Base-by-base conservation (phyloP, 805 yeast species). In the Monosporozyma aerobia region DNA sequence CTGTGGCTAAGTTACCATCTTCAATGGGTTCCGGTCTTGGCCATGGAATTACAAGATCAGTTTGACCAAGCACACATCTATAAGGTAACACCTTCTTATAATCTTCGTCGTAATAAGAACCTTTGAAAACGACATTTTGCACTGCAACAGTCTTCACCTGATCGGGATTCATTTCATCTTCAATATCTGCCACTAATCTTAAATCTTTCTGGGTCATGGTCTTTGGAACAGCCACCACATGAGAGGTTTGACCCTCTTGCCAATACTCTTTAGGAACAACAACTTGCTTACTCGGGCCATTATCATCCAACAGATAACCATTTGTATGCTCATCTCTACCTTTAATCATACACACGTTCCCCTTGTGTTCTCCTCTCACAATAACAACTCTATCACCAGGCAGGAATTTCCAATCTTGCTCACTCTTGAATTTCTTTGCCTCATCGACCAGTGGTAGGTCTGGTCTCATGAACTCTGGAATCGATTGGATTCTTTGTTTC, bases 21-120 rank as follows among this genome's bases (percentile, higher is more conserved):
- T 78, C 79, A 23, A 67, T 66, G 5, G 56, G 57, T 35, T 75
- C 81, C 1, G 94, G 90, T 59, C 79, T 77, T 40, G 97, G 97
- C 95, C 96, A 92, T 51, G 97, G 97, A 49, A 90, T 82, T 25
- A 82, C 79, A 51, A 88, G 72, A 50, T 81, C 77, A 44, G 78
- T 80, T 60, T 85, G 83, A 59, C 86, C 82, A 57, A 78, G 78
- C 27, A 90, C 88, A 59, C 81, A 79, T 69, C 98, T 80, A 54
- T 79, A 80, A 32, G 95, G 95, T 73, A 88, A 70, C 76, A 84
- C 78, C 61, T 75, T 75, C 64, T 83, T 83, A 68, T 84, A 82
- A 58, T 84, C 80, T 46, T 79, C 80, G 63, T 90, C 96, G 67
- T 78, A 92, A 64, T 85, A 84, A 49, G 73, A 70, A 23, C 87